Percentiles rank a stretch among this genome's conserved stretches.
Evolutionary conservation across 345 rosid species (phyloP).

Genomic region (Salix viminalis): DNA sequence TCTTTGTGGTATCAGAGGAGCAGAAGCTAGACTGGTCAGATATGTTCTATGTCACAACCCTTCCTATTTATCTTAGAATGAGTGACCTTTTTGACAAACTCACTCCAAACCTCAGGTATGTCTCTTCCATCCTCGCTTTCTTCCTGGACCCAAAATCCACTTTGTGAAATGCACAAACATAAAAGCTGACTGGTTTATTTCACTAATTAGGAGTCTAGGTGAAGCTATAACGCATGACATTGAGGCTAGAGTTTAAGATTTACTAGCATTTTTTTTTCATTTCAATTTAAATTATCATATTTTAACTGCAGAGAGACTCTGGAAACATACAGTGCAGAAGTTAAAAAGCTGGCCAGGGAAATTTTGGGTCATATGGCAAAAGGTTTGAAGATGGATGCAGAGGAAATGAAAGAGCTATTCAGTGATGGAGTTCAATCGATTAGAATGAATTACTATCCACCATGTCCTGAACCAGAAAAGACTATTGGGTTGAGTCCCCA

Average conservation of each 20-base stretch:
- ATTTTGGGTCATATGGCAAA: slow-evolving; percentile 37
- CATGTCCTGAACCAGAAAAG: slow-evolving; percentile 45
- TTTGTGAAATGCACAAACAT: too few relatives aligned
- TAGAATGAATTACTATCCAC: slow-evolving; percentile 54
- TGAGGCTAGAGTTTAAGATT: too few relatives aligned
- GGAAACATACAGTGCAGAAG: slow-evolving; percentile 39
- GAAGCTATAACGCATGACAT: background rate
- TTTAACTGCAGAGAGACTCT: slow-evolving; percentile 39
- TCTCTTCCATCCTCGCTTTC: background rate
- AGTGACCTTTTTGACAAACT: slow-evolving; percentile 36
- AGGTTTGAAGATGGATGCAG: slow-evolving; percentile 40
- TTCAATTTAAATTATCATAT: background rate
- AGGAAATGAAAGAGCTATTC: slow-evolving; percentile 42
- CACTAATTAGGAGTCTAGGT: too few relatives aligned
- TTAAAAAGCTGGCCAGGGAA: slow-evolving; percentile 31
- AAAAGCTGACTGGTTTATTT: too few relatives aligned
- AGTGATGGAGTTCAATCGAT: slow-evolving; percentile 40
- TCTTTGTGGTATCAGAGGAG: slow-evolving; percentile 45
- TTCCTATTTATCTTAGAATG: slow-evolving; percentile 33
- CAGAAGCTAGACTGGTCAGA: slow-evolving; percentile 63
- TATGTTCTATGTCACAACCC: slow-evolving; percentile 40
- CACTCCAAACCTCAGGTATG: slow-evolving; percentile 39
- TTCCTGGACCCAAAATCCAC: too few relatives aligned
- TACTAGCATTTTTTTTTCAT: background rate
- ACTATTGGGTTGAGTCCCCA: slow-evolving; percentile 44